These are phyloP conservation scores for Physcia stellaris DNA, from an alignment of 495 filamentous ascomycete species.

Conservation along the genomic window DNA sequence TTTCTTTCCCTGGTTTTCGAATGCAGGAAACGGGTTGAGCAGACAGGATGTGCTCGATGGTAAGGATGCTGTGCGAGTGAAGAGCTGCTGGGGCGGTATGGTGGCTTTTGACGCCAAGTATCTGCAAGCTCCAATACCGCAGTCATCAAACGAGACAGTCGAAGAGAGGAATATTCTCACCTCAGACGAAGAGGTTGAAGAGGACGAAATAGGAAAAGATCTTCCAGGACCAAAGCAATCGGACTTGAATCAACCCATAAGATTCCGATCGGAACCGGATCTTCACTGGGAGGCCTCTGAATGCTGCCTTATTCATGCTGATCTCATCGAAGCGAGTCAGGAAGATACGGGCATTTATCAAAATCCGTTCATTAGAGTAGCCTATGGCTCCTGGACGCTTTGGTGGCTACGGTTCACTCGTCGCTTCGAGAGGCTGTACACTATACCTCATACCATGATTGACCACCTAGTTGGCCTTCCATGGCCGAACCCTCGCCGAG, in stretches of 20 bases:
- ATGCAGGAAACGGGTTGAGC: constrained; percentile 39
- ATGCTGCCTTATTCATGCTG: constrained; percentile 66
- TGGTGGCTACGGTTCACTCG: constrained; percentile 40
- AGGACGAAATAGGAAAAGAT: neutral
- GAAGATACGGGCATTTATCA: constrained; percentile 48
- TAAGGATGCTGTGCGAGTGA: constrained; percentile 56
- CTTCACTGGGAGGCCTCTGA: constrained; percentile 66
- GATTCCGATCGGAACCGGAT: constrained; percentile 52
- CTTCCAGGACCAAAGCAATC: neutral
- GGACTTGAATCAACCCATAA: constrained; percentile 27
- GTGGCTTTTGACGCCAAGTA: constrained; percentile 61
- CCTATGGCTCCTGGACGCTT: constrained; percentile 41
- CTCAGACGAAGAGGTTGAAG: neutral
- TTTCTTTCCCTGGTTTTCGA: constrained; percentile 63
- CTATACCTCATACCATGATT: constrained; percentile 37
- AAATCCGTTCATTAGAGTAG: constrained; percentile 60
- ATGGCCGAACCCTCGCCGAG: constrained; percentile 42
- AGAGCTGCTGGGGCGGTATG: constrained; percentile 75
- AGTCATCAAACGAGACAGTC: too few species aligned
- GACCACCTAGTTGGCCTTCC: constrained; percentile 40
- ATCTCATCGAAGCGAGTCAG: constrained; percentile 37
- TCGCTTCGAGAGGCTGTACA: constrained; percentile 46
- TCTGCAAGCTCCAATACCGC: constrained; percentile 31
- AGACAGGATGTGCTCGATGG: constrained; percentile 45
- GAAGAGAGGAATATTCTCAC: neutral